A percentile compares a stretch with the other conserved stretches of the same genome.
Evolutionary conservation across 495 filamentous ascomycete species (phyloP).

Genomic region (Aspergillus heteromorphus): DNA sequence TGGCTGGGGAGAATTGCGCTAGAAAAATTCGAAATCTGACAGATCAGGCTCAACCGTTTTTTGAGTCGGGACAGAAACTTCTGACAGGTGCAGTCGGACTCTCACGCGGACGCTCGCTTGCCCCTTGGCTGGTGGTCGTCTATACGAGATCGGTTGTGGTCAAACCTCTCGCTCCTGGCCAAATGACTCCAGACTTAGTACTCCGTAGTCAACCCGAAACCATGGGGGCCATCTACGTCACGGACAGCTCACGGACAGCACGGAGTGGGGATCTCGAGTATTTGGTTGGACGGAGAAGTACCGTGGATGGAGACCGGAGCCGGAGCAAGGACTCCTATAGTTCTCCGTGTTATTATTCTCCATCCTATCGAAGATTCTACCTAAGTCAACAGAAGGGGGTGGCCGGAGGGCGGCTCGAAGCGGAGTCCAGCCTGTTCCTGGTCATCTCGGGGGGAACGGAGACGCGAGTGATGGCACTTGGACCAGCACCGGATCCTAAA

Average conservation of each 20-base stretch:
- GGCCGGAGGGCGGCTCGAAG: background rate
- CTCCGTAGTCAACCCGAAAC: background rate
- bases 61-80: background rate
- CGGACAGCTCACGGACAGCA: background rate
- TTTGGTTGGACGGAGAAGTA: slow-evolving; percentile 1
- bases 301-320: background rate
- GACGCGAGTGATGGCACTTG: background rate
- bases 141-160: too few species aligned
- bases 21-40: background rate
- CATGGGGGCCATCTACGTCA: background rate
- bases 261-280: background rate
- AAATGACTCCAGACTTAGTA: too few species aligned
- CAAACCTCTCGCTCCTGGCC: too few species aligned
- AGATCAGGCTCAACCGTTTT: background rate
- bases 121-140: background rate
- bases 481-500: background rate
- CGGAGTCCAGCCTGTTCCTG: background rate
- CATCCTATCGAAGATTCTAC: background rate
- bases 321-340: background rate
- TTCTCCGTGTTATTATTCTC: background rate
- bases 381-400: background rate
- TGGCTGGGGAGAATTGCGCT: background rate
- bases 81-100: background rate
- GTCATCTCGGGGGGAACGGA: background rate
- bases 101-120: background rate